A percentile compares a stretch with the other conserved stretches of the same genome.
Conservation (phyloP, 2,329 filamentous ascomycete species). For the Penicillium nordicum region DNA sequence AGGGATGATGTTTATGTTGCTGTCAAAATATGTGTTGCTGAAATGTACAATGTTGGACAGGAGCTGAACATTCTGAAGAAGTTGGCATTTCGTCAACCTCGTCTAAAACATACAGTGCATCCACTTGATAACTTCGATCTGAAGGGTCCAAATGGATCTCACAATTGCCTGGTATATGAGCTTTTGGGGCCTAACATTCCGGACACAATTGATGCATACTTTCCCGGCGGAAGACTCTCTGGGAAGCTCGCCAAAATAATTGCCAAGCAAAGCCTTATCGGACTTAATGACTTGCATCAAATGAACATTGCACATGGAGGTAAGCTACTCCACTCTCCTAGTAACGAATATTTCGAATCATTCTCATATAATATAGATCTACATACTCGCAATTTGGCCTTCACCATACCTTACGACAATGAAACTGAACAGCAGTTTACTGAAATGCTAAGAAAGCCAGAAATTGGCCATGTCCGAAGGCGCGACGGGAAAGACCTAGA, state of each 20-base stretch:
- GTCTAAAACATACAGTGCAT: slow-evolving; percentile 31
- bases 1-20: slow-evolving; percentile 24
- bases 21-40: slow-evolving; percentile 23
- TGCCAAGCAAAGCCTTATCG: slow-evolving; percentile 40
- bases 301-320: slow-evolving; percentile 42
- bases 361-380: slow-evolving; percentile 21
- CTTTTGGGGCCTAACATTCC: slow-evolving; percentile 42
- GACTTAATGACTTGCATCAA: slow-evolving; percentile 40
- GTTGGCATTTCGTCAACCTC: slow-evolving; percentile 13
- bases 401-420: slow-evolving; percentile 17
- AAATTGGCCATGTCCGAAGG: slow-evolving; percentile 23
- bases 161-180: slow-evolving; percentile 46
- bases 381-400: slow-evolving; percentile 29
- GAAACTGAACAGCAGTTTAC: slow-evolving; percentile 19
- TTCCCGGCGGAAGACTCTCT: slow-evolving; percentile 38
- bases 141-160: slow-evolving; percentile 45
- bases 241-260: slow-evolving; percentile 42
- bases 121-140: slow-evolving; percentile 40
- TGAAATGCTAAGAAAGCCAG: slow-evolving; percentile 25
- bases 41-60: slow-evolving; percentile 7
- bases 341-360: slow-evolving; percentile 1
- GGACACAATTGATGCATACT: slow-evolving; percentile 35
- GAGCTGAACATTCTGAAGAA: slow-evolving; percentile 18
- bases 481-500: slow-evolving; percentile 23
- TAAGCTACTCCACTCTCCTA: slow-evolving; percentile 9